Evolutionary conservation across 176 grass and related monocot species (phyloP).

Genomic region (Aegilops longissima): DNA sequence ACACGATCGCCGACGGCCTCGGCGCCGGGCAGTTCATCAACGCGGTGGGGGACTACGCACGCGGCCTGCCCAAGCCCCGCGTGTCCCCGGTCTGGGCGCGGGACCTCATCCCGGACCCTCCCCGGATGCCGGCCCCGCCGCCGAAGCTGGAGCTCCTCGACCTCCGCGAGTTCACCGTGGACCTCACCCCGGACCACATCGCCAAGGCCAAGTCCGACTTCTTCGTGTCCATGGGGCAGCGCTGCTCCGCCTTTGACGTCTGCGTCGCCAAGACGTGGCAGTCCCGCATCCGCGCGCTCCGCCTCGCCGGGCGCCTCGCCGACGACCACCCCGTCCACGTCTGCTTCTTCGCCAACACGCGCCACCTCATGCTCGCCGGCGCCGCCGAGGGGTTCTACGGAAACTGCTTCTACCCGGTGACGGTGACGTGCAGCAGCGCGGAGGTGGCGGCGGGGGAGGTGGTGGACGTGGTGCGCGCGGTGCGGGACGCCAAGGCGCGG

Average conservation of each 20-base stretch:
- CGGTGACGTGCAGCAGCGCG: slow-evolving; percentile 24
- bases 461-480: slow-evolving; percentile 54
- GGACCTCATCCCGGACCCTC: slow-evolving; percentile 67
- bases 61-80: slow-evolving; percentile 20
- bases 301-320: not conserved
- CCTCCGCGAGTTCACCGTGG: slow-evolving; percentile 50
- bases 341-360: slow-evolving; percentile 84
- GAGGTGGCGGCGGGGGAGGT: slow-evolving; percentile 37
- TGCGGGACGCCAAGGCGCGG: slow-evolving; percentile 64
- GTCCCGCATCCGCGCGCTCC: slow-evolving; percentile 61
- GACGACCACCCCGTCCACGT: slow-evolving; percentile 43
- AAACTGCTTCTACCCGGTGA: slow-evolving; percentile 93
- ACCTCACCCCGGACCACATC: slow-evolving; percentile 44
- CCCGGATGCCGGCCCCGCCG: slow-evolving; percentile 42
- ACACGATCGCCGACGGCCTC: slow-evolving; percentile 79
- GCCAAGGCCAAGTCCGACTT: slow-evolving; percentile 53
- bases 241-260: slow-evolving; percentile 87
- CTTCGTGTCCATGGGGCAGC: slow-evolving; percentile 47
- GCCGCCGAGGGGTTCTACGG: slow-evolving; percentile 60
- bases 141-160: slow-evolving; percentile 40
- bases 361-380: slow-evolving; percentile 57
- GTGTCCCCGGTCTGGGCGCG: slow-evolving; percentile 65
- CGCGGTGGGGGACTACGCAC: slow-evolving; percentile 68
- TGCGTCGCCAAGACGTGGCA: slow-evolving; percentile 78
- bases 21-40: slow-evolving; percentile 86